Evolutionary conservation across 2,329 filamentous ascomycete genomes (phyloP).

Genomic region (Pezicula rhizophila): DNA sequence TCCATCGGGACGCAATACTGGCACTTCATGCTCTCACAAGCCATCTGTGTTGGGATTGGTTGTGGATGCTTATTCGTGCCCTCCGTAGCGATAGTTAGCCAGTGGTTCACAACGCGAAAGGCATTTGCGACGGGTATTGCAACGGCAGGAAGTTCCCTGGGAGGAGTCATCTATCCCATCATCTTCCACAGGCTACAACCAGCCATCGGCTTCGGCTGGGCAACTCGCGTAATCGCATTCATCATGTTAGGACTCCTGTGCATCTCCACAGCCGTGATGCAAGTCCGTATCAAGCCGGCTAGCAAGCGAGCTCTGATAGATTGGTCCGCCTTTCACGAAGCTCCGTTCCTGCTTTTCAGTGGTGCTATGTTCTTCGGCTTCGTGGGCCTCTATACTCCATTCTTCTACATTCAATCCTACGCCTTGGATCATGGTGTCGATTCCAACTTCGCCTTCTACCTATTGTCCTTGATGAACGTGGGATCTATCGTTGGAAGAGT

Average conservation of each 20-base stretch:
- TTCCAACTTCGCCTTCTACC: constrained; percentile 13
- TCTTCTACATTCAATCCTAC: constrained; percentile 16
- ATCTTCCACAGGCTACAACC: constrained; percentile 43
- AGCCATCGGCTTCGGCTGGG: constrained; percentile 5
- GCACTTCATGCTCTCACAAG: constrained; percentile 40
- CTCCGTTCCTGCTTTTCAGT: constrained; percentile 24
- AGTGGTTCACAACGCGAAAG: constrained; percentile 31
- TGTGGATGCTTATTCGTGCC: constrained; percentile 35
- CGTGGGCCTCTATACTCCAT: constrained; percentile 16
- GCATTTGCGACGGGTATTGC: constrained; percentile 28
- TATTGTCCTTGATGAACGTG: constrained; percentile 14
- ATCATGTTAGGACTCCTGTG: neutral
- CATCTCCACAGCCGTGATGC: neutral
- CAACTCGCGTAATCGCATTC: constrained; percentile 6
- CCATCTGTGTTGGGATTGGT: constrained; percentile 39
- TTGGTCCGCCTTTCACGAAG: constrained; percentile 1
- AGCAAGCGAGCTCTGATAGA: neutral
- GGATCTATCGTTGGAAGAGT: constrained; percentile 16
- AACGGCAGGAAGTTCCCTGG: constrained; percentile 50
- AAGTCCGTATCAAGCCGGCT: neutral
- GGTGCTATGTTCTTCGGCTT: constrained; percentile 41
- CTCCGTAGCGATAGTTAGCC: constrained; percentile 53
- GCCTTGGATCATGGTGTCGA: constrained; percentile 8
- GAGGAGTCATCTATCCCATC: constrained; percentile 58
- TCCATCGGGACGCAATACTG: constrained; percentile 33